These are phyloP conservation scores for Lasiodiplodia gonubiensis DNA, from an alignment of 2,329 filamentous ascomycete species.

Conservation along the genomic window DNA sequence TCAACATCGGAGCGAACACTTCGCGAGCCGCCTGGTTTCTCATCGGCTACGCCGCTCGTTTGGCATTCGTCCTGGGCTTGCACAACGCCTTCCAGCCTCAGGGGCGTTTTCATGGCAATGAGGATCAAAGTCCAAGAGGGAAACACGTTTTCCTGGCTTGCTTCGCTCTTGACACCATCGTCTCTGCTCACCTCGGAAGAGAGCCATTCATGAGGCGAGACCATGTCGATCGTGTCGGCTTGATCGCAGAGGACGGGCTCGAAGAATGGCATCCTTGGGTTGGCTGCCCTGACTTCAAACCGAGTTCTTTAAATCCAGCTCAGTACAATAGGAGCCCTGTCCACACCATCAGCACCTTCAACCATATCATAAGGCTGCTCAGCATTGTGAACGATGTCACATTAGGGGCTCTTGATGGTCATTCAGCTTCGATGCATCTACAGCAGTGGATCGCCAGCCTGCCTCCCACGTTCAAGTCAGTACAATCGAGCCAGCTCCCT, in stretches of 20 bases:
- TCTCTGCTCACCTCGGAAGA: slow-evolving; percentile 59
- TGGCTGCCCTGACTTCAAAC: slow-evolving; percentile 52
- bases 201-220: slow-evolving; percentile 57
- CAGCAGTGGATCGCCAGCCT: slow-evolving; percentile 27
- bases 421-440: slow-evolving; percentile 19
- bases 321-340: slow-evolving; percentile 38
- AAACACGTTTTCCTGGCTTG: slow-evolving; percentile 61
- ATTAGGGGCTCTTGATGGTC: slow-evolving; percentile 3
- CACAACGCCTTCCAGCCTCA: slow-evolving; percentile 6
- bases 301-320: slow-evolving; percentile 16
- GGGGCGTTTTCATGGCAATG: slow-evolving; percentile 9
- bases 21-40: slow-evolving; percentile 67
- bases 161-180: slow-evolving; percentile 66
- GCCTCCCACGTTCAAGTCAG: slow-evolving; percentile 22
- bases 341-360: slow-evolving; percentile 60
- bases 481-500: slow-evolving; percentile 15
- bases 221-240: slow-evolving; percentile 55
- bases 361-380: slow-evolving; percentile 50
- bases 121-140: slow-evolving; percentile 43
- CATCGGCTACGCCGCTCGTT: slow-evolving; percentile 66
- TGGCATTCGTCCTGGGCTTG: slow-evolving; percentile 51
- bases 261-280: slow-evolving; percentile 79
- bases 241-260: slow-evolving; percentile 67
- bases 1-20: slow-evolving; percentile 66
- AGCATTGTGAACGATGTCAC: slow-evolving; percentile 35